phyloP scores from a whole-genome alignment of 23 red algal genomes.

The Cyanidioschyzon merolae region DNA sequence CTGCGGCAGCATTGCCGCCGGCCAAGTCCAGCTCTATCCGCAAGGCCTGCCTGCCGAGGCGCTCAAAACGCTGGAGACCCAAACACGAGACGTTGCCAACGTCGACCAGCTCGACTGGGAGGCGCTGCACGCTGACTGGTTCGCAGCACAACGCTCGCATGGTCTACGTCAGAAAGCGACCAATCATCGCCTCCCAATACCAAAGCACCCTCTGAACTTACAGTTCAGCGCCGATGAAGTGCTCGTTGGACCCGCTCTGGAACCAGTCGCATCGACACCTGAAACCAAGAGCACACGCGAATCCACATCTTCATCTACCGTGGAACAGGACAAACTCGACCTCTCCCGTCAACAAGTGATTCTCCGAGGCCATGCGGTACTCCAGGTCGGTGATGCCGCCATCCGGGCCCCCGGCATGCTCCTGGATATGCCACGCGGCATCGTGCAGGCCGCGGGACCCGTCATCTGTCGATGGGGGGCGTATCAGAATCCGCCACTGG shows the following conservation, averaged over 20 bases:
- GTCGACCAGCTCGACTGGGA: not conserved
- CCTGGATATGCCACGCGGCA: slow-evolving; percentile 4
- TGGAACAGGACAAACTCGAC: not conserved
- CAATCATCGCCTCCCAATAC: too few relatives aligned
- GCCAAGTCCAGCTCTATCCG: not conserved
- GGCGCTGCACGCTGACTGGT: not conserved
- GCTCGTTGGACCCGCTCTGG: not conserved
- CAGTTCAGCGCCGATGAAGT: not conserved
- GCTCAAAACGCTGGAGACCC: not conserved
- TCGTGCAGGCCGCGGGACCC: not conserved
- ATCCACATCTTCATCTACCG: not conserved
- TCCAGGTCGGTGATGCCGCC: not conserved
- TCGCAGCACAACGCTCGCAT: not conserved
- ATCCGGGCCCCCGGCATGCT: not conserved
- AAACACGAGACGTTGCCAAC: not conserved
- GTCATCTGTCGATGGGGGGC: not conserved
- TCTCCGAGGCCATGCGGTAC: not conserved
- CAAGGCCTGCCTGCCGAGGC: not conserved
- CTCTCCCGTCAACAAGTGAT: not conserved
- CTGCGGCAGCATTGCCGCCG: not conserved
- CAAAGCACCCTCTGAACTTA: not conserved
- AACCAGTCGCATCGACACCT: not conserved
- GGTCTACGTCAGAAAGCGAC: not conserved
- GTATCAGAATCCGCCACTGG: not conserved
- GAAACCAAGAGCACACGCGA: not conserved